Base-by-base conservation (phyloP, 163 green algal genomes). In the Volvox carteri region DNA sequence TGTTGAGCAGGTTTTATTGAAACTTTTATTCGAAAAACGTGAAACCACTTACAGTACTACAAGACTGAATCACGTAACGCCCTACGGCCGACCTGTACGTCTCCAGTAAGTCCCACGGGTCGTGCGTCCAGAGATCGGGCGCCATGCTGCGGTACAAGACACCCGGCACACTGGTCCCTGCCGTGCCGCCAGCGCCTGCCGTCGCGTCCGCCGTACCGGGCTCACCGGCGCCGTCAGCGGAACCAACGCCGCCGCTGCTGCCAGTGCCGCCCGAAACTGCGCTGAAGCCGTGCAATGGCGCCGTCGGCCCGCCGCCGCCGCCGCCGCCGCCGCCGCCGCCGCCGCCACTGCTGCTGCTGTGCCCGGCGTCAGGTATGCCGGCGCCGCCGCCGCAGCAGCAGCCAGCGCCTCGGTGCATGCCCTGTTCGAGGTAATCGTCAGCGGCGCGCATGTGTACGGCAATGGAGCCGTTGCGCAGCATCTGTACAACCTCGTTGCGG, bases 361-460 rank as follows among this genome's bases (percentile, higher is more conserved):
- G 16, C 68, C 9, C 5, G 11, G 19, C 18, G 8, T 7, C 65
- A 23, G 65, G 8, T 33, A 54, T n/a, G 72, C 72, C 72, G 42
- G 46, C 46, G 41, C n/a, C 46, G 12, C 74, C 30, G 48, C 42
- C 46, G 37, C 46, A n/a, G n/a, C n/a, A n/a, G n/a, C n/a, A 4
- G 18, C 39, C 72, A 37, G 18, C 41, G 41, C 41, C 72, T 4
- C 41, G 23, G 28, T 42, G 25, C 23, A 68, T 19, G 1, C 79
- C 79, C 0, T 44, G 62, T 46, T 87, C 67, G 33, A 87, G 46
- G 65, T 56, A 70, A 30, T 87, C 81, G 48, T 87, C 67, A 0
- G 65, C 81, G 23, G 81, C 81, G 33, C 81, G 81, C 3, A 87
- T 67, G 67, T 87, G 81, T n/a, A 87, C 33, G 19, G 81, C 81